Base-by-base conservation (phyloP, 345 rosid genomes). In the Microthlaspi erraticum region DNA sequence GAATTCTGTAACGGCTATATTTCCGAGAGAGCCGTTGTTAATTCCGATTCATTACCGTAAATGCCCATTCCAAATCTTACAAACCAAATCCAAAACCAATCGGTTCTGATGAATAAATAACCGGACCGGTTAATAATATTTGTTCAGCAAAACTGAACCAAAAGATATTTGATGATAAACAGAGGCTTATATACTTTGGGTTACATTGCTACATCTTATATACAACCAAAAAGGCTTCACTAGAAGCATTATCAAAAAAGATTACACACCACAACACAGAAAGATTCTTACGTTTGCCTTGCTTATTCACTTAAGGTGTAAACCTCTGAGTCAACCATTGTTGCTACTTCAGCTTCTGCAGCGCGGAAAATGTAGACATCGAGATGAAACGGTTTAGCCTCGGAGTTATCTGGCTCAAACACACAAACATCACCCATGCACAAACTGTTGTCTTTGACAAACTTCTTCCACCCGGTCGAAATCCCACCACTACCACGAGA, bases 401-500 rank as follows among this genome's bases (percentile, higher is more conserved):
- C 61, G 13, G 61, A 33, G 9, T 33, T 50, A 10, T 14, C 41
- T 14, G 62, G 78, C 72, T 74, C 72, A 41, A 74, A 74, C 67
- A 74, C 78, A 14, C 72, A 74, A 0, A 74, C 67, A 66, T 74
- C 78, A 42, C 48, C 36, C 1, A 13, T 5, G 18, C 72, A 29
- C 61, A 74, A 58, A 14, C 42, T 51, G 48, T 74, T 74, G 48
- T 74, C 78, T 18, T 12, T 14, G 5, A 20, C 72, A 50, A 74
- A 74, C 23, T 41, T 66, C 55, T 7, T 66, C 78, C 78, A 74
- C 37, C 78, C 78, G 0, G 38, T 20, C 26, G 72, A 50, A 49
- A 74, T 16, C 67, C 77, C 77, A 49, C 77, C 66, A 26, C 16
- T 2, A 59, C 72, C 45, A 31, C 39, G 43, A 58, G 66, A 5